phyloP scores from a whole-genome alignment of 352 stramenopile species.

The Phytophthora meadii region DNA sequence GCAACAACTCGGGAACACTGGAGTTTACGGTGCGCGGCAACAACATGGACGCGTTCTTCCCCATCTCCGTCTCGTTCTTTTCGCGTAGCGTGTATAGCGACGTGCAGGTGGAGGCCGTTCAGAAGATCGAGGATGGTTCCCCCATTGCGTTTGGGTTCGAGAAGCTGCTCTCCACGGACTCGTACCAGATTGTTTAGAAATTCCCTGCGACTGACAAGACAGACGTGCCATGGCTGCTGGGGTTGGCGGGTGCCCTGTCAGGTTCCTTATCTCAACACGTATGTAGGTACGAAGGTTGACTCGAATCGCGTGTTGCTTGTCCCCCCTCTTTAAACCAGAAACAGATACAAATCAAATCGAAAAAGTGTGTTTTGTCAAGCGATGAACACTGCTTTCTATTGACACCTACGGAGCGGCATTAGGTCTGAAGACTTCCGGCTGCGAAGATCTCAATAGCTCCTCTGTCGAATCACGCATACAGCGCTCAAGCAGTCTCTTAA shows the following conservation, averaged over 20 bases:
- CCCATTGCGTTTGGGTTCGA: constrained; percentile 85
- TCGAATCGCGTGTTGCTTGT: constrained; percentile 24
- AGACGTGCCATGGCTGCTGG: constrained; percentile 16
- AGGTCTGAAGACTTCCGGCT: constrained; percentile 68
- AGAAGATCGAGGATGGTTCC: constrained; percentile 75
- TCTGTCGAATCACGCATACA: constrained; percentile 75
- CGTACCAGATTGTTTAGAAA: constrained; percentile 90
- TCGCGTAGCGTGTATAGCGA: constrained; percentile 90
- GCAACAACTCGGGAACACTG: constrained; percentile 82
- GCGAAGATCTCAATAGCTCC: constrained; percentile 64
- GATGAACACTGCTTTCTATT: constrained; percentile 13
- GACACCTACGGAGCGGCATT: constrained; percentile 25
- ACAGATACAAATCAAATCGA: constrained; percentile 46
- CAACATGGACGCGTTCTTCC: constrained; percentile 88
- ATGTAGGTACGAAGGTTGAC: constrained; percentile 19
- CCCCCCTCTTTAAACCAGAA: constrained; percentile 37
- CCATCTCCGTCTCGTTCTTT: constrained; percentile 90
- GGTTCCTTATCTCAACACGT: constrained; percentile 18
- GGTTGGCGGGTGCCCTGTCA: constrained; percentile 8
- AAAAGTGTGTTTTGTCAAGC: constrained; percentile 32
- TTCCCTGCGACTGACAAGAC: constrained; percentile 6
- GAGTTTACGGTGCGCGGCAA: constrained; percentile 85
- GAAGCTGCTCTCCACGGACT: constrained; percentile 87
- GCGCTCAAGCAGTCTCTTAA: constrained; percentile 76
- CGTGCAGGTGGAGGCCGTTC: constrained; percentile 78